Base-by-base conservation (phyloP, 2,329 filamentous ascomycete genomes). In the Pleomassaria siparia region DNA sequence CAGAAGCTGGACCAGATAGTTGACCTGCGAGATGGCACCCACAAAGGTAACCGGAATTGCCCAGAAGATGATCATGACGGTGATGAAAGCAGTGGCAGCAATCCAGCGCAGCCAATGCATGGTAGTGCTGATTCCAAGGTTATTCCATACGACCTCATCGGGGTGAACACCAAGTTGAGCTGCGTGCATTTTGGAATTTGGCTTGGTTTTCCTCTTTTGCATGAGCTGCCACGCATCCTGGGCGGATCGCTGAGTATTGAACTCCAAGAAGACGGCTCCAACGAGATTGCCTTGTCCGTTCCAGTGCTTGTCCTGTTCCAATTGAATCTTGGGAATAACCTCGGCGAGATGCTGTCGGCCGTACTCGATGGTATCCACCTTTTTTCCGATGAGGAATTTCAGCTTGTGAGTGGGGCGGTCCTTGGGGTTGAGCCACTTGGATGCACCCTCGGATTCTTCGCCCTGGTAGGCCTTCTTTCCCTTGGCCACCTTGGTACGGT, bases 241-340 rank as follows among this genome's bases (percentile, higher is more conserved):
- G 7, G 94, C 94, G 49, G 88, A 86, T 47, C 85, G 82, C 70
- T 96, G 91, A 4, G 80, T 84, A 49, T 83, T 79, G 62, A 96
- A 99, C 65, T 96, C 89, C 50, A 97, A 82, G 64, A 99, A 97
- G 5, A 94, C 88, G 15, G 88, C 86, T 1, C 86, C 82, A 6
- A 90, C 76, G 44, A 86, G 81, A 43, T 84, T 80, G 37, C 80
- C 83, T 30, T 88, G 80, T 43, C 87, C 86, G 12, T 79, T 77
- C 45, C 80, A 82, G 63, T 89, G 88, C 46, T 80, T 77, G 43
- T 77, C 79, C 68, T 94, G 89, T 35, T 84, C 80, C 16, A 79
- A 74, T 33, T 86, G 80, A 33, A 89, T 85, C 53, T 86, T 80
- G 3, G 88, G 87, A 36, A 86, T 83, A 30, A 95, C 78, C 39